Evolutionary conservation across 306 rosid genomes (phyloP), one percentile per base, ranked within the genome.

Genomic region (Quercus robur): DNA sequence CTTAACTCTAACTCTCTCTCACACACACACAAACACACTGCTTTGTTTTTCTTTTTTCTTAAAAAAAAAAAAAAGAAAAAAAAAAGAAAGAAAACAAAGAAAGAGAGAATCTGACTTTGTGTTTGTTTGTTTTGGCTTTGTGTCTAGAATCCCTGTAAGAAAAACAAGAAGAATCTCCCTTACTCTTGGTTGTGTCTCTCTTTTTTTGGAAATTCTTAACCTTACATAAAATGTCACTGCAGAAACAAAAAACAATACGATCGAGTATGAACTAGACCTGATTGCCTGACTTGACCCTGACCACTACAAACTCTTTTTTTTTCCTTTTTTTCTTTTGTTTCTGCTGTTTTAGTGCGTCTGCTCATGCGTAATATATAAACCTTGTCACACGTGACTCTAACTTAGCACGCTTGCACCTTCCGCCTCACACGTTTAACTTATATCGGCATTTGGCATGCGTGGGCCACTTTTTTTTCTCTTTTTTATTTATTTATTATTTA

Each of bases 361-460:
- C 23, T 78, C 80, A 75, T 54, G 73, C 71, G 76, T 83, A 80
- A 78, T 90, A 82, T 93, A 90, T 90, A 94, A 80, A 80, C 88
- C 72, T 61, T 82, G 21, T 80, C 80, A 81, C 93, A 90, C 93
- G 91, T 90, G 92, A 87, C 85, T 73, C 46, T 49, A 78, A 4
- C 84, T 61, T 4, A 19, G 86, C 84, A 86, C 88, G 88, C 88
- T 81, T 77, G 56, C 31, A 26, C 23, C 56, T 55, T 38, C 30
- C 62, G 20, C 51, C 74, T 70, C 76, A 58, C 84, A 30, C 78
- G 33, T 75, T 61, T 58, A n/a, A 68, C 61, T 20, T 20, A 59
- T 28, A 23, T 87, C 71, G 82, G 83, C 93, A 89, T 88, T 87
- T 78, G 82, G 83, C 93, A 89, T 89, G 93, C 93, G 89, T 81